Evolutionary conservation across 805 yeast genomes (phyloP).

Genomic region (Nakazawaea wyomingensis): DNA sequence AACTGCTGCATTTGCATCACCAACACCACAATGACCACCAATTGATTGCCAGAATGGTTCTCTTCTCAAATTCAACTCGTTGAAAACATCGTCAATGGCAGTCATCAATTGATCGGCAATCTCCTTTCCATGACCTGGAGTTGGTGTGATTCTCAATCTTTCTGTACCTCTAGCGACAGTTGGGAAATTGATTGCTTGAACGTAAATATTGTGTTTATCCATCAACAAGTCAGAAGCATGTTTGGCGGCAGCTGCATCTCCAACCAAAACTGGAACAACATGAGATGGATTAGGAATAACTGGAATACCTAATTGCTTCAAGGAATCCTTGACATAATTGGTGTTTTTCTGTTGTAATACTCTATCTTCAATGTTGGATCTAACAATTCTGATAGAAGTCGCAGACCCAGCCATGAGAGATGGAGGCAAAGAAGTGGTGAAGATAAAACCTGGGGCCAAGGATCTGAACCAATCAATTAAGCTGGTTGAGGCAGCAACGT

Average conservation of each 20-base stretch:
- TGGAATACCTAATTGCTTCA: constrained; percentile 75
- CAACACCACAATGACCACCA: constrained; percentile 94
- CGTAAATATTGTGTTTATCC: constrained; percentile 81
- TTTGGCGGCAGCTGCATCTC: constrained; percentile 91
- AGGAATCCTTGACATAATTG: constrained; percentile 71
- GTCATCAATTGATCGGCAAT: constrained; percentile 69
- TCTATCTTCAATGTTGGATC: constrained; percentile 72
- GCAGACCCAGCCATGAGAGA: constrained; percentile 93
- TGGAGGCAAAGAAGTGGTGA: constrained; percentile 97
- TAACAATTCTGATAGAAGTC: constrained; percentile 80
- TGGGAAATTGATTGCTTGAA: constrained; percentile 98
- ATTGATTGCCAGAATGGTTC: constrained; percentile 67
- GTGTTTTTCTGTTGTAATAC: constrained; percentile 81
- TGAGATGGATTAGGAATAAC: constrained; percentile 97
- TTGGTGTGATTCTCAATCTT: constrained; percentile 96
- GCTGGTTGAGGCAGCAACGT: constrained; percentile 81
- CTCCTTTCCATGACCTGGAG: constrained; percentile 88
- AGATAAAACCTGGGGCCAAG: constrained; percentile 94
- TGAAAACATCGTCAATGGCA: constrained; percentile 79
- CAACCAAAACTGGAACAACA: constrained; percentile 91
- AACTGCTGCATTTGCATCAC: constrained; percentile 41
- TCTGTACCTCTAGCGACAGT: constrained; percentile 96
- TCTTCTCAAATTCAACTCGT: constrained; percentile 67
- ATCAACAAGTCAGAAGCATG: constrained; percentile 85
- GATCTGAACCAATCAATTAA: constrained; percentile 95